Evolutionary conservation across 441 rosid genomes (phyloP), one percentile per base, ranked within the genome.

Genomic region (Pelargonium myrrhifolium): DNA sequence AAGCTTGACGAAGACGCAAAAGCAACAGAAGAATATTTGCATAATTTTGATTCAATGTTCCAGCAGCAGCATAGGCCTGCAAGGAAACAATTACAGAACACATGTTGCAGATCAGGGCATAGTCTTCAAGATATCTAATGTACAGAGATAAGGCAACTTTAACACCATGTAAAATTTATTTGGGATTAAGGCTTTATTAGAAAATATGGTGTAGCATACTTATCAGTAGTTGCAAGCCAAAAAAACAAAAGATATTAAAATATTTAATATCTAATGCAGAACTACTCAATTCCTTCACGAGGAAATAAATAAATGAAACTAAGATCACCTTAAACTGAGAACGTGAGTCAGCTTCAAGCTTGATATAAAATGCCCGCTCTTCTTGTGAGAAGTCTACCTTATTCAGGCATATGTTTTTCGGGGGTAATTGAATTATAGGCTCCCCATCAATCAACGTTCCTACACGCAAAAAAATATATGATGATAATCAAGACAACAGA

Each of bases 21-120:
- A 94, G 93, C 97, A 94, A 81, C 83, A 94, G 75, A 78, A 94
- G 97, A 79, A 92, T 94, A 80, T 84, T 94, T 68, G 97, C 99
- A 70, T 92, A 94, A 81, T 94, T 94, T 79, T 92, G 97, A 58
- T 69, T 89, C 80, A 92, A 80, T 5, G 97, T 94, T 64, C 97
- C 98, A 31, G 97, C 97, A 73, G 87, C 97, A 68, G 92, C 94
- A 86, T 83, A 94, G 11, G 87, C 94, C 99, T 92, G 84, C 68
- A 79, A 64, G 68, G 65, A 3, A 71, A 51, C 58, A 51, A 51
- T 14, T 17, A n/a, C 15, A 51, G 58, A 51, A 51, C 14, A 4
- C 18, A 51, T n/a, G 17, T 15, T 6, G 58, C 7, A 51, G 18
- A 14, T 7, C 21, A 51, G 20, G 22, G 17, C 18, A 15, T 0